Conservation (phyloP, 2,329 filamentous ascomycete species). For the Aurifilum marmelostoma region DNA sequence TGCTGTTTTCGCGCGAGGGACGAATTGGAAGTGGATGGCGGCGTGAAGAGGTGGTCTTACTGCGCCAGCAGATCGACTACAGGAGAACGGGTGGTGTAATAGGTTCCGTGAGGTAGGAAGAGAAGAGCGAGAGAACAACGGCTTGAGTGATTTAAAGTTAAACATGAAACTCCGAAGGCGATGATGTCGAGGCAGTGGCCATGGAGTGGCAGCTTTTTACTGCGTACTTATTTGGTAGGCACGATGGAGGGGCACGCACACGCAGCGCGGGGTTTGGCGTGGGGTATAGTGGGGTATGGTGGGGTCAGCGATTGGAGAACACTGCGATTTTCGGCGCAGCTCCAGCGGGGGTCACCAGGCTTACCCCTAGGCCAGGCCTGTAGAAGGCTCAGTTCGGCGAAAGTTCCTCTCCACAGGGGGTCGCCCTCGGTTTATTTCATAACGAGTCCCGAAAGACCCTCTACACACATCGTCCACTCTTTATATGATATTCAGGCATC, state of each 20-base stretch:
- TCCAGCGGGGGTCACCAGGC: background rate
- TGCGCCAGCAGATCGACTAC: too few species aligned
- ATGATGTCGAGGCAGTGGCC: background rate
- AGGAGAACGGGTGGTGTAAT: too few species aligned
- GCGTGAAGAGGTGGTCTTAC: background rate
- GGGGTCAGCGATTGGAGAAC: background rate
- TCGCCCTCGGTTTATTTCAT: background rate
- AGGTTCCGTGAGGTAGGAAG: too few species aligned
- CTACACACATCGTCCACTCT: too few species aligned
- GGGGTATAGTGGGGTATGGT: background rate
- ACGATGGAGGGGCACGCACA: background rate
- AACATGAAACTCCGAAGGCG: background rate
- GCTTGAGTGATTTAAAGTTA: too few species aligned
- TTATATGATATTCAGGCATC: background rate
- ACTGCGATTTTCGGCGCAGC: background rate
- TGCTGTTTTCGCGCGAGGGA: background rate
- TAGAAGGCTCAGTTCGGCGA: background rate
- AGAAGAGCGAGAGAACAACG: too few species aligned
- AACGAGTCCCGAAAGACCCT: background rate
- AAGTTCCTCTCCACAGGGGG: background rate
- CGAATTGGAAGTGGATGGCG: background rate
- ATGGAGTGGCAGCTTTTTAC: constrained; percentile 1
- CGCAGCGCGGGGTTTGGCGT: background rate
- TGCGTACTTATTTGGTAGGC: background rate
- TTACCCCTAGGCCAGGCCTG: background rate